phyloP scores from a whole-genome alignment of 202 grass and related monocot species.

The Panicum virgatum region DNA sequence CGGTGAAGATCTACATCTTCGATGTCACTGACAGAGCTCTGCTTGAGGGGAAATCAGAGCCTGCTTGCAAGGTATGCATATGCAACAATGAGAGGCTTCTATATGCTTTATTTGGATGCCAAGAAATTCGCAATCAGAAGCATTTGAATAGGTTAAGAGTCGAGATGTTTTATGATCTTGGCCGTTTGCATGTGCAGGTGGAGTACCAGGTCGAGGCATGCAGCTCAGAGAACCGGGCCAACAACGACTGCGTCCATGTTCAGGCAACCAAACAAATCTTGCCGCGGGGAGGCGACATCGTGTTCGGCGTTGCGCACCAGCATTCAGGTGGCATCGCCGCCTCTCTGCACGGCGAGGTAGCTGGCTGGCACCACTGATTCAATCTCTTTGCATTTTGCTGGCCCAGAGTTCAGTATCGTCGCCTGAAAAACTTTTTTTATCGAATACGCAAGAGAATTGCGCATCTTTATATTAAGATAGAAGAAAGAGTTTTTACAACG shows the following conservation, averaged over 20 bases:
- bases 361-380: too few species aligned
- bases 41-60: not conserved
- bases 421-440: too few species aligned
- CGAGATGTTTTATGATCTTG: too few species aligned
- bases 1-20: conserved; percentile 83
- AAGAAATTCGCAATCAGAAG: not conserved
- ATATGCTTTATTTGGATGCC: not conserved
- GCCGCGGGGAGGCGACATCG: conserved; percentile 67
- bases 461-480: too few species aligned
- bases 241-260: conserved; percentile 51
- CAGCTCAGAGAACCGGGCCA: conserved; percentile 41
- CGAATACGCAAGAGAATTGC: too few species aligned
- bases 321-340: conserved; percentile 65
- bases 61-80: not conserved
- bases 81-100: not conserved
- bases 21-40: conserved; percentile 51
- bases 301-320: conserved; percentile 80
- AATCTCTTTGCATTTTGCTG: too few species aligned
- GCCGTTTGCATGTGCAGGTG: conserved; percentile 33
- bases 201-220: conserved; percentile 76
- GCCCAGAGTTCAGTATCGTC: too few species aligned
- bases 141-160: too few species aligned
- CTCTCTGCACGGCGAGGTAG: conserved; percentile 69
- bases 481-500: too few species aligned
- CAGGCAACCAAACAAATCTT: conserved; percentile 43